Evolutionary conservation across 805 yeast species (phyloP), one percentile per base, ranked within the genome.

Genomic region (Grigorovia jiainica): DNA sequence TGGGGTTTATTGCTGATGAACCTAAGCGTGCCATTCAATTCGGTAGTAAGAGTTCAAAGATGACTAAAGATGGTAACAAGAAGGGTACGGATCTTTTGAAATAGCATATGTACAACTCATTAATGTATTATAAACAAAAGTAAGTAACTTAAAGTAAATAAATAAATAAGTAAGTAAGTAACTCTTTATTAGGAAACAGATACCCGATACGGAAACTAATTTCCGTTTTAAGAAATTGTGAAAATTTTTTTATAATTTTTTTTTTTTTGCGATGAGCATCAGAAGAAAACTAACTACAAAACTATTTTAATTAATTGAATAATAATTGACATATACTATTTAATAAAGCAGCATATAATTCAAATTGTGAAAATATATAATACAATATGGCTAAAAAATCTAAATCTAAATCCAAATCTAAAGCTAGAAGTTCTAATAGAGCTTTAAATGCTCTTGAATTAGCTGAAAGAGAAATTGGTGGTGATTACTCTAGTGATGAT

Each of bases 1-100:
- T 86, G 27, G 57, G 48, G 0, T 71, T 70, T 58, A 92, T 87
- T 0, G 64, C 77, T 15, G 66, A 68, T 18, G 97, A 92, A 55
- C 76, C 82, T 1, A 92, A 92, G 57, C 69, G 99, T 37, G 99
- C 99, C 0, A 87, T 92, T 46, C 98, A 92, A 57, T 92, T 92
- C 61, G 99, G 99, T 0, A 85, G 97, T 0, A 79, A 83, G 48
- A 82, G 95, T 56, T 98, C 99, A 1, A 94, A 90, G 60, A 78
- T 92, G 81, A 70, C 78, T 3, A 90, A 90, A 1, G 75, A 82
- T 35, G 81, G 89, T 4, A 82, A 77, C 50, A 68, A 74, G 33
- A 82, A 78, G 52, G 97, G 97, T 0, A 82, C 89, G 0, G 92
- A 82, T 52, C 52, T 61, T 9, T 19, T 36, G 11, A 40, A 35